Percentiles rank a stretch among this genome's conserved stretches.
phyloP scores from a whole-genome alignment of 768 basidiomycete species.

The Pleurotus giganteus region DNA sequence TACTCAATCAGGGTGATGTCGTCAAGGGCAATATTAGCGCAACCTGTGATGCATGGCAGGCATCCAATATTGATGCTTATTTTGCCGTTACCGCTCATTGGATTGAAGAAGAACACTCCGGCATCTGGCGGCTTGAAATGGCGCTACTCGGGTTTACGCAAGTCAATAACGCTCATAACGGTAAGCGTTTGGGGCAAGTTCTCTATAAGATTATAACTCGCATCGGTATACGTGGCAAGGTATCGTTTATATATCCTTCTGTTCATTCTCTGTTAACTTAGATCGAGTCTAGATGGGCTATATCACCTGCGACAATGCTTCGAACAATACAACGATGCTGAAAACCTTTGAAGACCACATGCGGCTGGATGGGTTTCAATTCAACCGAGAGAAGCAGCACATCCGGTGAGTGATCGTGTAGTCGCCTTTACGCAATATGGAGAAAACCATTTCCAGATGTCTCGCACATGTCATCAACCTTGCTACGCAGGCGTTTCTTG shows the following conservation, averaged over 20 bases:
- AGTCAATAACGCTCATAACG: constrained; percentile 35
- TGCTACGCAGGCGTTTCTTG: constrained; percentile 28
- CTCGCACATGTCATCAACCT: constrained; percentile 31
- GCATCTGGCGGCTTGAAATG: constrained; percentile 24
- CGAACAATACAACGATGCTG: constrained; percentile 35
- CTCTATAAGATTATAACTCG: constrained; percentile 31
- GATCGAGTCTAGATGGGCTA: constrained; percentile 25
- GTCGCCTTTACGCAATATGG: background rate
- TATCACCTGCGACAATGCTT: constrained; percentile 36
- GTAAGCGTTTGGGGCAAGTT: constrained; percentile 31
- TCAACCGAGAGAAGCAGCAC: constrained; percentile 8
- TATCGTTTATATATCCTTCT: constrained; percentile 11
- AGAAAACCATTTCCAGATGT: constrained; percentile 19
- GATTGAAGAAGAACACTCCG: constrained; percentile 28
- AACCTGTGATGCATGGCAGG: constrained; percentile 42
- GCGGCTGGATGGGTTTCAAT: background rate
- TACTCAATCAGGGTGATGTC: constrained; percentile 1
- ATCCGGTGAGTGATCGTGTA: background rate
- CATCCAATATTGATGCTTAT: constrained; percentile 34
- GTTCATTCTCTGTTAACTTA: background rate
- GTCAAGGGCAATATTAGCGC: constrained; percentile 19
- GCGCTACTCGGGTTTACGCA: constrained; percentile 32
- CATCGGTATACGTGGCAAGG: constrained; percentile 27
- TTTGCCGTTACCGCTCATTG: constrained; percentile 38
- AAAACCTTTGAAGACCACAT: constrained; percentile 19